Percentiles rank a stretch among this genome's conserved stretches.
Evolutionary conservation across 2,329 filamentous ascomycete genomes (phyloP).

Genomic region (Lecanoromycetidae sp.): DNA sequence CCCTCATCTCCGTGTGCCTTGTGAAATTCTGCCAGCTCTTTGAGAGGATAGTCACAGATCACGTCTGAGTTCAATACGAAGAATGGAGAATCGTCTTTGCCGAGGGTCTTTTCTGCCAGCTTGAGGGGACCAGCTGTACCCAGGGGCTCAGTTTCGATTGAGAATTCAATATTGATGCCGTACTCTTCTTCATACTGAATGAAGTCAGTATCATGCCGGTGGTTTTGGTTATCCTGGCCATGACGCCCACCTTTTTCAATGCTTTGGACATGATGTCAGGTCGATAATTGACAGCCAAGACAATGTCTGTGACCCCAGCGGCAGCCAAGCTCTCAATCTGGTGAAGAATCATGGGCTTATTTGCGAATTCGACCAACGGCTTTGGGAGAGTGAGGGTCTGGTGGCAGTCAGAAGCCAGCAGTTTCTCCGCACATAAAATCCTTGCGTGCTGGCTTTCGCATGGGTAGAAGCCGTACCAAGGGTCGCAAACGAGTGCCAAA

Average conservation of each 20-base stretch:
- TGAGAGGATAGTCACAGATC: constrained; percentile 95
- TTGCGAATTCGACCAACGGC: constrained; percentile 93
- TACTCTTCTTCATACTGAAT: constrained; percentile 75
- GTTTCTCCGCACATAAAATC: background rate
- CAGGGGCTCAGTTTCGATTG: constrained; percentile 87
- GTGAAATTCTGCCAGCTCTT: constrained; percentile 82
- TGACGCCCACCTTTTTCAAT: constrained; percentile 61
- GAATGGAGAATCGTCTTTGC: constrained; percentile 88
- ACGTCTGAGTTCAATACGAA: constrained; percentile 98
- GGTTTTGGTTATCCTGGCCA: background rate
- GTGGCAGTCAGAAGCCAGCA: constrained; percentile 15
- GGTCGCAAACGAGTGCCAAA: constrained; percentile 96
- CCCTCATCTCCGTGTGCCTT: constrained; percentile 86
- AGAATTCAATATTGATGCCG: constrained; percentile 93
- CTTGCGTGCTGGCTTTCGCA: background rate
- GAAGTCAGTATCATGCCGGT: background rate
- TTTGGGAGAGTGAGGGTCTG: constrained; percentile 95
- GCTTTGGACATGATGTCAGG: constrained; percentile 95
- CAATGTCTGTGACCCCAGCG: constrained; percentile 92
- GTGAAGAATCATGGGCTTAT: constrained; percentile 98
- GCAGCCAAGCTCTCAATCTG: constrained; percentile 90
- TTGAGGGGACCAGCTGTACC: constrained; percentile 93
- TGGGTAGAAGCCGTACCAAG: constrained; percentile 52
- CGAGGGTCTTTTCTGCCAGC: constrained; percentile 81
- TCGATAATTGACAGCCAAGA: constrained; percentile 96